Base-by-base conservation (phyloP, 2,329 filamentous ascomycete species). In the Exophiala aquamarina region DNA sequence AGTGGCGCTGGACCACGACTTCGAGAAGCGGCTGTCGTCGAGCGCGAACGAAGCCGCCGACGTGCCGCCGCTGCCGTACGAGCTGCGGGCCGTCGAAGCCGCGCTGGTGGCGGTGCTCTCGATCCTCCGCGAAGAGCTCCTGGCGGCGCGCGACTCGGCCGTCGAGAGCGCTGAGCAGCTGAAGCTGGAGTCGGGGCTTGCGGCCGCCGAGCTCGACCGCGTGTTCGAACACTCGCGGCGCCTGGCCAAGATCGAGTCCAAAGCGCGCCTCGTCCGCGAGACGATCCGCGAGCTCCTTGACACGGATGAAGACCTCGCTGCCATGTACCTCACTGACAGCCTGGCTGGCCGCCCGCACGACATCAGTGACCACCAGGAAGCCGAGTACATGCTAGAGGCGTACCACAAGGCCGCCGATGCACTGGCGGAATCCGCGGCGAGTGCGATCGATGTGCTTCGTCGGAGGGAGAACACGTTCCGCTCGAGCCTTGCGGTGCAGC, bases 331-430 rank as follows among this genome's bases (percentile, higher is more conserved):
- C 13, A 59, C 60, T 1, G 66, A 69, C 49, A 60, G 57, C 9
- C 43, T 40, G 17, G 53, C 56, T 0, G 66, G 66, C 6, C 56
- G 53, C 5, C 59, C 59, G 3, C 66, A 67, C 51, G 46, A 40
- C 1, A 44, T 56, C 6, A 48, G 58, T 3, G 64, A 69, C 36
- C 66, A 69, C 29, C 64, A 65, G 44, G 62, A 65, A 37, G 66
- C 66, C 21, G 66, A 69, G 55, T 68, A 68, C 44, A 49, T 69
- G 34, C 55, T 68, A 2, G 65, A 69, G 35, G 64, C 65, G 11
- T 68, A 68, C 49, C 65, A 62, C 45, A 67, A 66, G 39, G 63
- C 62, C 3, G 60, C 58, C 6, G 66, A 68, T 35, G 53, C 61
- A 1, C 60, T 69, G 17, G 65, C 61, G 1, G 60, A 68, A 47